Base-by-base conservation (phyloP, 257 asterid species). In the Nicotiana sylvestris region DNA sequence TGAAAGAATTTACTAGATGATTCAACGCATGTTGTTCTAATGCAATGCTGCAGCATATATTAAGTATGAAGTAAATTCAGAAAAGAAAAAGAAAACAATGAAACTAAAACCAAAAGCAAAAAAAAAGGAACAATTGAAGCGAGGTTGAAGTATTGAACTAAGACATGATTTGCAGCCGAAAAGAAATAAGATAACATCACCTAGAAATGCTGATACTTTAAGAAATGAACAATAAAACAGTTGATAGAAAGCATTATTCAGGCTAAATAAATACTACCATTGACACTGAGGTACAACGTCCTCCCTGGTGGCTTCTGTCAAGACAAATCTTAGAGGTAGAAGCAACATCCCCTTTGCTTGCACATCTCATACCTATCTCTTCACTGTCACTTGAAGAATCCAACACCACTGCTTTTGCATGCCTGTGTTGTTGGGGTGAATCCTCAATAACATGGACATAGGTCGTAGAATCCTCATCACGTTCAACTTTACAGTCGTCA, bases 301-400 rank as follows among this genome's bases (percentile, higher is more conserved):
- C 60, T 37, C n/a, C 86, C 79, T 46, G 81, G 46, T 68, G 64
- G 46, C 62, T 88, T 67, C 86, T 81, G 64, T 83, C 87, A 56
- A 55, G 56, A 79, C 62, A 81, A 79, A 32, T 69, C 76, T 83
- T 81, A 81, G 87, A 84, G 82, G 91, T 84, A 68, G 87, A 72
- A 30, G 79, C 81, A 39, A 51, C 55, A 39, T 39, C 81, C 43
- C 65, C 82, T 61, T 84, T 91, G 29, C 78, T 82, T 33, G 82
- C 78, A 67, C 86, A 66, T 49, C 69, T 82, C 55, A 68, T 62
- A 29, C 78, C 84, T 67, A 82, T 84, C 64, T 86, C 90, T 80
- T 91, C 98, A 43, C 86, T 87, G 39, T 92, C 96, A 84, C 89
- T 91, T 60, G 94, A 90, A 85, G 98, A 90, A 87, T 88, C 97